Base-by-base conservation (phyloP, 83 land plant species). In the Picea mariana region DNA sequence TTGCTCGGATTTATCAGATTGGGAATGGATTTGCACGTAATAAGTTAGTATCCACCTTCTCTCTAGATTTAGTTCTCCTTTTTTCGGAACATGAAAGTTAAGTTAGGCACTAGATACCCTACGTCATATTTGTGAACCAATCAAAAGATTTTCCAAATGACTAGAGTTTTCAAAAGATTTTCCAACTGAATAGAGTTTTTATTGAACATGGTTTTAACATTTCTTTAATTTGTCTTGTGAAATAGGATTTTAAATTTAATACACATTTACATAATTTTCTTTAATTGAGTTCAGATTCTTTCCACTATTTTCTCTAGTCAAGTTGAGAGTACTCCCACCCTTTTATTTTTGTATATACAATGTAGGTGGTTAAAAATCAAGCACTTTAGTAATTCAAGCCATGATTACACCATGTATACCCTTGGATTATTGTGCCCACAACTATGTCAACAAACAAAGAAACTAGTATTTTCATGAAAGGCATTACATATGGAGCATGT, bases 401-500 rank as follows among this genome's bases (percentile, higher is more conserved):
- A 75, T 75, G 78, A 8, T 49, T 75, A 55, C 59, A 52, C 60
- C 47, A 6, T 75, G 59, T 75, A 47, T 75, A 27, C 77, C 24
- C 59, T 75, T 47, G 58, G 34, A 67, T 58, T 67, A 79, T 44
- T 81, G 59, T 59, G 26, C 69, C 47, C 79, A 34, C 89, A 94
- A 91, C 90, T 90, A 94, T 94, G 96, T 94, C 96, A 40, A 90
- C 87, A 21, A 89, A 90, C 85, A 93, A 91, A 34, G 96, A 94
- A 63, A 94, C 93, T 31, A 87, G 90, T 58, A 84, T 89, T 69
- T 93, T 94, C 2, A 92, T 94, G 95, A 94, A 90, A 85, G 92
- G 94, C 4, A 91, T 94, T 13, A 90, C 86, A 52, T 90, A 94
- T 75, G 96, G 96, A 18, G 96, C 96, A 2, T 94, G 96, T 67